Evolutionary conservation across 352 stramenopile species (phyloP), one percentile per base, ranked within the genome.

Genomic region (Phytophthora megakarya): DNA sequence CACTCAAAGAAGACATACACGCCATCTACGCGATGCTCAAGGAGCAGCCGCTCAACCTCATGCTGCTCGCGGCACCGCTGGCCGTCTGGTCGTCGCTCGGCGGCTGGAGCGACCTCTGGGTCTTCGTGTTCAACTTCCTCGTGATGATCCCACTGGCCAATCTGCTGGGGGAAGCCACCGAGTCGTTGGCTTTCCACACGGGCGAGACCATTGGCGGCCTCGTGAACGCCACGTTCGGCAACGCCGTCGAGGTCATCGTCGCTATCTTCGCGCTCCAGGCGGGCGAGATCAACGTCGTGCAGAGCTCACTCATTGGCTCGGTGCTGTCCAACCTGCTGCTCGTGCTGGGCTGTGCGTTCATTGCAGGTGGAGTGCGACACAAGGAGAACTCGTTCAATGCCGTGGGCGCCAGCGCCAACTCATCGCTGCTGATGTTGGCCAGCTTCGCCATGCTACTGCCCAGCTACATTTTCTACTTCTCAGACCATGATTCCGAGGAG

Each of bases 241-340:
- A 99, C 81, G 93, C 96, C 7, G 96, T 98, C 5, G 97, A 99
- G 84, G 82, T 99, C 18, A 89, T 99, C 22, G 97, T 99, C 53
- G 96, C 96, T 3, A 86, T 98, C 42, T 96, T 98, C 13, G 97
- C 97, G 18, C 86, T 99, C 13, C 77, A 83, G 23, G 84, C 95
- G 21, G 95, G 94, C 37, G 90, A 98, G 78, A 98, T 99, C 60
- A 88, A 92, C 16, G 96, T 99, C 9, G 96, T 99, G 15, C 96
- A 99, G 77, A 90, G 97, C 45, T 98, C 97, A 37, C 80, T 99
- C 43, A 91, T 99, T 40, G 97, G 97, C 6, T 98, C 92, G 10
- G 97, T 99, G 65, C 78, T 99, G n/a, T 98, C 94, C 30, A 99
- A 99, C 71, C 60, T 99, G 69, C 80, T 99, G 35, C 91, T 99